Evolutionary conservation across 2,329 filamentous ascomycete genomes (phyloP).

Genomic region (Arthrobotrys sphaeroides): DNA sequence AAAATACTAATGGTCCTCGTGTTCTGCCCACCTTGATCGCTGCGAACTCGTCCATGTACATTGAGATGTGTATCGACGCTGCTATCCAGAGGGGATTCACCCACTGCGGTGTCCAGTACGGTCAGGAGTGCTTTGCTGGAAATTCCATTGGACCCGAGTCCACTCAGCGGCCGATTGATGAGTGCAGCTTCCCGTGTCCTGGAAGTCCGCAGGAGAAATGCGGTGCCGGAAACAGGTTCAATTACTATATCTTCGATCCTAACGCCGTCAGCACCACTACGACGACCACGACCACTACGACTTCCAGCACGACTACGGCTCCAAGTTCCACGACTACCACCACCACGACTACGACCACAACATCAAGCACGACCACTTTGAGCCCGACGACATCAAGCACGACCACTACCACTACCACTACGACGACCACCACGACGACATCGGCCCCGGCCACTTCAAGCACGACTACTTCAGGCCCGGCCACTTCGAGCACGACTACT

Average conservation of each 20-base stretch:
- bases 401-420: background rate
- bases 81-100: conserved; percentile 54
- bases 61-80: conserved; percentile 46
- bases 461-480: conserved; percentile 12
- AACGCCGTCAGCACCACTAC: conserved; percentile 32
- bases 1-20: background rate
- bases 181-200: conserved; percentile 58
- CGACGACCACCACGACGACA: conserved; percentile 11
- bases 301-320: conserved; percentile 28
- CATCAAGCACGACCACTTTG: conserved; percentile 44
- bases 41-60: conserved; percentile 29
- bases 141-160: conserved; percentile 56
- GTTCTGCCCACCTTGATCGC: background rate
- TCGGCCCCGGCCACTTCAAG: conserved; percentile 3
- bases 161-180: conserved; percentile 33
- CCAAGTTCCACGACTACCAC: conserved; percentile 23
- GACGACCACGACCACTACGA: conserved; percentile 54
- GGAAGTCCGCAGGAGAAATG: conserved; percentile 62
- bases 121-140: conserved; percentile 53
- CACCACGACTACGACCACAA: conserved; percentile 17
- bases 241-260: conserved; percentile 56
- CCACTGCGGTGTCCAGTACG: conserved; percentile 59
- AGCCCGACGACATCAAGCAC: conserved; percentile 28
- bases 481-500: background rate
- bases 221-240: conserved; percentile 62